These are phyloP conservation scores for Trametes coccinea DNA, from an alignment of 768 basidiomycete species.

Conservation along the genomic window DNA sequence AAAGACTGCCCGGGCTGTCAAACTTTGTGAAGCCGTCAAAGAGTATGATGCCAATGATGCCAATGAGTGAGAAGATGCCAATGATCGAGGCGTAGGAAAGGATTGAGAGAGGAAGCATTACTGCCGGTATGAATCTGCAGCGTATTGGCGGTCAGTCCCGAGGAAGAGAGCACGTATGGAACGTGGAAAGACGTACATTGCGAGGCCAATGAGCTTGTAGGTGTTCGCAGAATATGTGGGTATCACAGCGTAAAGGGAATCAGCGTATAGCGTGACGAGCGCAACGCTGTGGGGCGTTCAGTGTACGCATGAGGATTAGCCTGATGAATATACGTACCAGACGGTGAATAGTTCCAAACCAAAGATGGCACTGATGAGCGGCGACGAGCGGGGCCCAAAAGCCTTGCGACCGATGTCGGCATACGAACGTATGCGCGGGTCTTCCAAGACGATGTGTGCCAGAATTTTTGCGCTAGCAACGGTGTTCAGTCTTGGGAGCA, in stretches of 20 bases:
- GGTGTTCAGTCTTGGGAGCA: too few relatives aligned
- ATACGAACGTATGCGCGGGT: constrained; percentile 75
- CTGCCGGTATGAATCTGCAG: constrained; percentile 74
- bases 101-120: constrained; percentile 82
- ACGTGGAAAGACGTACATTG: constrained; percentile 51
- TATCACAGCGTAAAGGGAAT: constrained; percentile 75
- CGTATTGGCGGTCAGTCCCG: not conserved
- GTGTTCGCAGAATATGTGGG: constrained; percentile 65
- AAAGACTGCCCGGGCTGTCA: constrained; percentile 78
- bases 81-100: constrained; percentile 88
- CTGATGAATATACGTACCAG: constrained; percentile 44
- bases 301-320: not conserved
- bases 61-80: constrained; percentile 76
- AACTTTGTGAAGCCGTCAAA: constrained; percentile 78
- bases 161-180: not conserved
- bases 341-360: constrained; percentile 87
- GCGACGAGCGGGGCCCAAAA: constrained; percentile 72
- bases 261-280: constrained; percentile 86
- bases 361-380: constrained; percentile 71
- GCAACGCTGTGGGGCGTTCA: constrained; percentile 57
- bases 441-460: constrained; percentile 69
- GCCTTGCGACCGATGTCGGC: constrained; percentile 89
- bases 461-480: constrained; percentile 78
- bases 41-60: constrained; percentile 75
- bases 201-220: constrained; percentile 74